Conservation (phyloP, 1,139 yeast genomes). For the Hansenula lynferdii region DNA sequence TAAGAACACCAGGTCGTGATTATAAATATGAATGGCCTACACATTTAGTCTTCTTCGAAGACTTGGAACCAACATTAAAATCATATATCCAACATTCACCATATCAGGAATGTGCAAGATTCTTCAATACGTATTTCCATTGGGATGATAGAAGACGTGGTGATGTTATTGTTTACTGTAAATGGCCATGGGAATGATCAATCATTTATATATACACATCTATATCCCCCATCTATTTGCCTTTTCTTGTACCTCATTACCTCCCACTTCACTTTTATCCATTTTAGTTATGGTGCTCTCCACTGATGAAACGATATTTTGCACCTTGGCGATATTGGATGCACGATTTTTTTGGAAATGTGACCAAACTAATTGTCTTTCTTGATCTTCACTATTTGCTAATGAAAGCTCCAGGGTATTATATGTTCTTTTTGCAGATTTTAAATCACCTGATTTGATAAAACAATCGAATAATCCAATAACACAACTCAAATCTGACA, state of each 20-base stretch:
- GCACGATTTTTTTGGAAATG: slow-evolving; percentile 16
- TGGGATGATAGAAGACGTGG: slow-evolving; percentile 86
- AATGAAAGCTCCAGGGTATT: slow-evolving; percentile 13
- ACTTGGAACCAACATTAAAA: slow-evolving; percentile 42
- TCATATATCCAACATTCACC: slow-evolving; percentile 34
- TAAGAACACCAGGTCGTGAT: slow-evolving; percentile 20
- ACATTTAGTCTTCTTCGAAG: slow-evolving; percentile 68
- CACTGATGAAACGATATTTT: not conserved
- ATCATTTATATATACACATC: slow-evolving; percentile 5
- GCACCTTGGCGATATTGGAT: not conserved
- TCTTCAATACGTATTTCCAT: slow-evolving; percentile 78
- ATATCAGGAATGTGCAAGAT: slow-evolving; percentile 45
- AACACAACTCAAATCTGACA: slow-evolving; percentile 53
- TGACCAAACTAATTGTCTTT: slow-evolving; percentile 12
- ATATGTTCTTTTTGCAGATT: slow-evolving; percentile 22
- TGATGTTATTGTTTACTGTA: slow-evolving; percentile 35
- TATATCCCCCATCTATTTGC: slow-evolving; percentile 20
- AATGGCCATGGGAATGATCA: slow-evolving; percentile 28
- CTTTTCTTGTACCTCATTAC: no score
- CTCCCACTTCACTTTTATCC: not conserved
- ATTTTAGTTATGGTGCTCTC: no score
- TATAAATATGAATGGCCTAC: slow-evolving; percentile 60
- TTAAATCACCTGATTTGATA: slow-evolving; percentile 20
- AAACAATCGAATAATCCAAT: slow-evolving; percentile 68
- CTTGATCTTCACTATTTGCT: slow-evolving; percentile 7